Base-by-base conservation (phyloP, 2,329 filamentous ascomycete species). In the Xylaria digitata region DNA sequence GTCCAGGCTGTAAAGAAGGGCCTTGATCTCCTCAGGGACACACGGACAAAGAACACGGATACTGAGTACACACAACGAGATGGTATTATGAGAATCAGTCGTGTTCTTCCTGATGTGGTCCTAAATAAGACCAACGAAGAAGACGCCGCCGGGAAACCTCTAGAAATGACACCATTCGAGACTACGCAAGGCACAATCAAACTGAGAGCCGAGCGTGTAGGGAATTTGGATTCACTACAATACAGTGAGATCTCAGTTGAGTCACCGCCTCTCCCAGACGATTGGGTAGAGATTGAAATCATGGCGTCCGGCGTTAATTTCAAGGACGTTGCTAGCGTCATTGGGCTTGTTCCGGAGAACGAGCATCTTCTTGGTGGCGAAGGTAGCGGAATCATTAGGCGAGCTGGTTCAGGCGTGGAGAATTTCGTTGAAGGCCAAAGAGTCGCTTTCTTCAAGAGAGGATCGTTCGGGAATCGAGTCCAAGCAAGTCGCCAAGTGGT, bases 251-350 rank as follows among this genome's bases (percentile, higher is more conserved):
- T 53, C 2, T 17, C 34, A n/a, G 23, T 17, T 19, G 40, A 34
- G 13, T 23, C 43, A 7, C 23, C 46, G 3, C 21, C 26, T 6
- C 50, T 52, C 0, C 55, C 55, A 7, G 40, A 54, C 3, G 42
- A 46, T 11, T 48, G 21, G 5, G 59, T 68, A 2, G 66, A 68
- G 49, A 26, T 68, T 15, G 62, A 63, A n/a, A 37, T 66, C 2
- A 40, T 23, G 13, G 58, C 66, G 1, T 45, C 59, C 26, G 66
- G 63, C 5, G 43, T 69, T 15, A 67, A 67, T 23, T 67, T 63
- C 56, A 67, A 67, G 45, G 65, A 66, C 9, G 59, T 63, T 5
- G 63, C 59, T 34, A 30, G 3, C 2, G 13, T 42, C 1, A 49
- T 63, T 0, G 64, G 64, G 1, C 9, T 65, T 9, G 46, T 65